Evolutionary conservation across 1,284 basidiomycete genomes (phyloP).

Genomic region (Melampsora americana): DNA sequence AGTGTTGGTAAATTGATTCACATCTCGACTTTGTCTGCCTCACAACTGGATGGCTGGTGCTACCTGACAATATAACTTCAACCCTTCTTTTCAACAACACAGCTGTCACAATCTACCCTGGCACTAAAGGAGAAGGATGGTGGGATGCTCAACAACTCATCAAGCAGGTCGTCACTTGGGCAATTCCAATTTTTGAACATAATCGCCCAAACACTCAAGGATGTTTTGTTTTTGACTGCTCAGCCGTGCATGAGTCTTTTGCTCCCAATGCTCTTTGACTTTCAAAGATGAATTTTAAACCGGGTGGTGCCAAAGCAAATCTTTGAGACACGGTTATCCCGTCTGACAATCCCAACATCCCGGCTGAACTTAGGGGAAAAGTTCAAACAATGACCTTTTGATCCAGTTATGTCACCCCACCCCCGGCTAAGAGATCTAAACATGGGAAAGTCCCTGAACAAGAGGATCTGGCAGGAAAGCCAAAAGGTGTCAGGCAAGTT

Average conservation of each 20-base stretch:
- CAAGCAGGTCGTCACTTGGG: not conserved
- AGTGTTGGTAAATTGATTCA: not conserved
- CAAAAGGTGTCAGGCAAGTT: not conserved
- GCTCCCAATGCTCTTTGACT: not conserved
- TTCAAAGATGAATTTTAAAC: slow-evolving; percentile 11
- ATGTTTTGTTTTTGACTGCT: slow-evolving; percentile 18
- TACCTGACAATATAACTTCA: not conserved
- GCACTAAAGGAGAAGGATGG: slow-evolving; percentile 4
- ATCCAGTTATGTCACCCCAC: not conserved
- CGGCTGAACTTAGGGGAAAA: slow-evolving; percentile 1
- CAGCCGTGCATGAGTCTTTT: not conserved
- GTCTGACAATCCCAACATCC: slow-evolving; percentile 12
- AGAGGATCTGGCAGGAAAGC: not conserved
- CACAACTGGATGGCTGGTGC: not conserved
- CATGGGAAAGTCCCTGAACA: not conserved
- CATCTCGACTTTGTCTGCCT: not conserved
- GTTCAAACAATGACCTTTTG: not conserved
- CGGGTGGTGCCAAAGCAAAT: not conserved
- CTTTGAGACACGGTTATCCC: slow-evolving; percentile 4
- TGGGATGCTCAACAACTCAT: slow-evolving; percentile 7
- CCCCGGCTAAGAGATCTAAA: not conserved
- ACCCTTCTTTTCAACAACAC: not conserved
- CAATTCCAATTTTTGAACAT: slow-evolving; percentile 12
- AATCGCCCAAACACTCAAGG: not conserved
- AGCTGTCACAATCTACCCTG: slow-evolving; percentile 14